phyloP scores from a whole-genome alignment of 176 grass and related monocot species.

The Secale cereale region DNA sequence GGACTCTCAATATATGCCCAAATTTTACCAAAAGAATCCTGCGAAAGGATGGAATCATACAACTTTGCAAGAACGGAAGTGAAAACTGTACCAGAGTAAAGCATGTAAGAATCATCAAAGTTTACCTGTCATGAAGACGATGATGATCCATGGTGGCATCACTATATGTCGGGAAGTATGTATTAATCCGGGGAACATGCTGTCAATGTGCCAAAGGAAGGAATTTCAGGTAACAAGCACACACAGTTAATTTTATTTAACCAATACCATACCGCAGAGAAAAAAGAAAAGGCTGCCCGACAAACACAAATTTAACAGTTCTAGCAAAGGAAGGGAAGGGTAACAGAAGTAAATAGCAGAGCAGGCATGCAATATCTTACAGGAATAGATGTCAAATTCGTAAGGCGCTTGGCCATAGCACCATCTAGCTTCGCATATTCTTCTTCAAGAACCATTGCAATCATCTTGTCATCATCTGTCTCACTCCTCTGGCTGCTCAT shows the following conservation, averaged over 20 bases:
- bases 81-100: constrained; percentile 1
- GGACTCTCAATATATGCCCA: not conserved
- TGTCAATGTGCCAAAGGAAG: constrained; percentile 29
- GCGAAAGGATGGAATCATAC: not conserved
- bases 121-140: constrained; percentile 86
- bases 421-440: constrained; percentile 93
- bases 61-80: not conserved
- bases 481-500: constrained; percentile 55
- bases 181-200: constrained; percentile 92
- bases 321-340: not conserved
- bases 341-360: constrained; percentile 6
- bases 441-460: constrained; percentile 94
- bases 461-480: constrained; percentile 86
- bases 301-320: not conserved
- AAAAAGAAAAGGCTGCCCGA: not conserved
- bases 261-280: not conserved
- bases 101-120: constrained; percentile 13
- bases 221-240: constrained; percentile 23
- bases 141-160: constrained; percentile 89
- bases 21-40: constrained; percentile 2
- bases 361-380: constrained; percentile 44
- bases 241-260: not conserved
- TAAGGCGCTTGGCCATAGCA: constrained; percentile 83
- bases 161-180: constrained; percentile 73
- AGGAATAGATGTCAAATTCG: constrained; percentile 82